Conservation (phyloP, 2,329 filamentous ascomycete genomes). For the Botrytis sinoallii region DNA sequence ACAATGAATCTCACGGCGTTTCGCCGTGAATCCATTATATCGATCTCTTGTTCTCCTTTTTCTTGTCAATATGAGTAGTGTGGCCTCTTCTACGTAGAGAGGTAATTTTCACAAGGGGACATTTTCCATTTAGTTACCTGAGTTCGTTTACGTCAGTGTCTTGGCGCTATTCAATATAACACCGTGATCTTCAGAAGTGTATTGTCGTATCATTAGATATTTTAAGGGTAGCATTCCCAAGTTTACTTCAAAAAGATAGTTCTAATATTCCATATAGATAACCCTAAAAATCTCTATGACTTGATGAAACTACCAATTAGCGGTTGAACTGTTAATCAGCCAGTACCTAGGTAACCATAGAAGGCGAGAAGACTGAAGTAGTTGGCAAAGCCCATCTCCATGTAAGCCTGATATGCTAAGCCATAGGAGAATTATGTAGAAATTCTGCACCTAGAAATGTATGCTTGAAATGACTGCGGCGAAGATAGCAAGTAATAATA, state of each 20-base stretch:
- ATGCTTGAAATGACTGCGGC: background rate
- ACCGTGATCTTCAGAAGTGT: background rate
- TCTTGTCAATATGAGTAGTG: background rate
- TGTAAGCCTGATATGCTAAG: background rate
- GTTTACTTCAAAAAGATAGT: too few species aligned
- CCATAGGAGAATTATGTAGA: background rate
- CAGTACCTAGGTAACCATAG: background rate
- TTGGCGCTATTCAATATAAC: background rate
- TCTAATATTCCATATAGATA: background rate
- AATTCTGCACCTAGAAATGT: background rate
- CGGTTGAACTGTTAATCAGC: fast-evolving
- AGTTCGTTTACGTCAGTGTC: background rate
- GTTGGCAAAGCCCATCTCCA: background rate
- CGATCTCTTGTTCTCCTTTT: background rate
- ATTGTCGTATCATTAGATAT: fast-evolving
- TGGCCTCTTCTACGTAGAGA: background rate
- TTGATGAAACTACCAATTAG: background rate
- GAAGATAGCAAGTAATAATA: background rate
- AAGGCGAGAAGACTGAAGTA: fast-evolving
- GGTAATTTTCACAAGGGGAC: background rate
- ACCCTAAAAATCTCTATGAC: background rate
- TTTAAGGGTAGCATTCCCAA: background rate
- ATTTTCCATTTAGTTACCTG: background rate
- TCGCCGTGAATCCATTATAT: background rate
- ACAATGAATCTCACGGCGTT: background rate